Conservation (phyloP, 768 basidiomycete species). For the Tylopilus rubrobrunneus region DNA sequence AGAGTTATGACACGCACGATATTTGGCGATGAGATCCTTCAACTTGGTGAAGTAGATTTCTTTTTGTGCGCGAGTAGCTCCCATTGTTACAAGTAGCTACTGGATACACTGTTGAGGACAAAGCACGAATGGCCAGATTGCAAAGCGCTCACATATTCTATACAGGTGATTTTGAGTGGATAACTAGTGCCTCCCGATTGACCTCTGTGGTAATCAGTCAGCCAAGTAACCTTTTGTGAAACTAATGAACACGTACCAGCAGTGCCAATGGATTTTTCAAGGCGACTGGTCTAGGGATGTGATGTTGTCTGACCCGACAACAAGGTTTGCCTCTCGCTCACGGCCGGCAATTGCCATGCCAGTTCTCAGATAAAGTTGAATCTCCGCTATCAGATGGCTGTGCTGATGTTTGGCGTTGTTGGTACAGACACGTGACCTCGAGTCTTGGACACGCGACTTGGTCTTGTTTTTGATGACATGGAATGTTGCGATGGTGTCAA, state of each 20-base stretch:
- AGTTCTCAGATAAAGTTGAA: slow-evolving; percentile 31
- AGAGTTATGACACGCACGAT: slow-evolving; percentile 56
- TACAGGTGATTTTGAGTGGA: slow-evolving; percentile 20
- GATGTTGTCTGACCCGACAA: slow-evolving; percentile 7
- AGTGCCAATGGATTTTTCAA: slow-evolving; percentile 97
- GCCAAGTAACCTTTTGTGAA: not conserved
- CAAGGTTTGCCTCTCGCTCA: slow-evolving; percentile 20
- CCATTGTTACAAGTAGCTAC: slow-evolving; percentile 59
- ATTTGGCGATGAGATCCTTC: slow-evolving; percentile 86
- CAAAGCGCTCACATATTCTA: slow-evolving; percentile 25
- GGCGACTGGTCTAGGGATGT: slow-evolving; percentile 46
- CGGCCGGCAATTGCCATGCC: slow-evolving; percentile 20
- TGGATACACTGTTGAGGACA: slow-evolving; percentile 5
- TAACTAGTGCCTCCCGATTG: slow-evolving; percentile 85
- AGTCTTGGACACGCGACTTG: not conserved
- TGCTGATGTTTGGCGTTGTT: slow-evolving; percentile 4
- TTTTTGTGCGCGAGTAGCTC: slow-evolving; percentile 87
- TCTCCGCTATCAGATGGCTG: slow-evolving; percentile 12
- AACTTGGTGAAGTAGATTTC: slow-evolving; percentile 89
- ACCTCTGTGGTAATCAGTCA: slow-evolving; percentile 53
- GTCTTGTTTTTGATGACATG: slow-evolving; percentile 45
- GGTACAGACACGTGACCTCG: slow-evolving; percentile 5
- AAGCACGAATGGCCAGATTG: not conserved
- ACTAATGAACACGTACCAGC: slow-evolving; percentile 43
- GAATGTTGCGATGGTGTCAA: slow-evolving; percentile 76